A percentile compares a stretch with the other conserved stretches of the same genome.
phyloP scores from a whole-genome alignment of 345 rosid species.

The Aquilaria malaccensis region DNA sequence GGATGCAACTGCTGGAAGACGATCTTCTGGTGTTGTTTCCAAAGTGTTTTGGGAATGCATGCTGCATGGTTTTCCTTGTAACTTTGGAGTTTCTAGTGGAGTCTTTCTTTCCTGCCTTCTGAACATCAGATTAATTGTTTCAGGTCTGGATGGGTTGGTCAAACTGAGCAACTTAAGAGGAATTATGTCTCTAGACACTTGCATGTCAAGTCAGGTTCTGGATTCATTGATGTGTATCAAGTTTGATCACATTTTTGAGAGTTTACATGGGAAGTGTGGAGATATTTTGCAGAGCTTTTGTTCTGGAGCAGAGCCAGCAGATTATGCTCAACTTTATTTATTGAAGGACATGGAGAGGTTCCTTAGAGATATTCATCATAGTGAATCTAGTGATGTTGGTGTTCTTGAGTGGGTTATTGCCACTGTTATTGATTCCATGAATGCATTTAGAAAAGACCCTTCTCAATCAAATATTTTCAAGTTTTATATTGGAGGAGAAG shows the following conservation, averaged over 20 bases:
- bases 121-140: conserved; percentile 58
- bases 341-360: conserved; percentile 78
- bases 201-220: conserved; percentile 44
- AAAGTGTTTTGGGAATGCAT: conserved; percentile 75
- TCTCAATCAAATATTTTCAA: conserved; percentile 42
- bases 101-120: conserved; percentile 66
- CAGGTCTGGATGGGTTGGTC: conserved; percentile 49
- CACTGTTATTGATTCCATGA: conserved; percentile 61
- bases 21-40: conserved; percentile 46
- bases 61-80: conserved; percentile 83
- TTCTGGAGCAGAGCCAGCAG: conserved; percentile 40
- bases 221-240: conserved; percentile 59
- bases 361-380: conserved; percentile 46
- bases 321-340: conserved; percentile 57
- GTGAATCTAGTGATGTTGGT: conserved; percentile 38
- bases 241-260: conserved; percentile 64
- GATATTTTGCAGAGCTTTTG: conserved; percentile 43
- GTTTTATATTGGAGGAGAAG: conserved; percentile 61
- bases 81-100: conserved; percentile 52
- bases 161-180: conserved; percentile 36
- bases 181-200: conserved; percentile 34
- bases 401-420: conserved; percentile 66
- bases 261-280: conserved; percentile 68
- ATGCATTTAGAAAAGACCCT: conserved; percentile 69
- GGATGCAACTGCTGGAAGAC: conserved; percentile 50